Percentiles rank a stretch among this genome's conserved stretches.
Conservation (phyloP, 345 rosid species). For the Eucalyptus marginata region DNA sequence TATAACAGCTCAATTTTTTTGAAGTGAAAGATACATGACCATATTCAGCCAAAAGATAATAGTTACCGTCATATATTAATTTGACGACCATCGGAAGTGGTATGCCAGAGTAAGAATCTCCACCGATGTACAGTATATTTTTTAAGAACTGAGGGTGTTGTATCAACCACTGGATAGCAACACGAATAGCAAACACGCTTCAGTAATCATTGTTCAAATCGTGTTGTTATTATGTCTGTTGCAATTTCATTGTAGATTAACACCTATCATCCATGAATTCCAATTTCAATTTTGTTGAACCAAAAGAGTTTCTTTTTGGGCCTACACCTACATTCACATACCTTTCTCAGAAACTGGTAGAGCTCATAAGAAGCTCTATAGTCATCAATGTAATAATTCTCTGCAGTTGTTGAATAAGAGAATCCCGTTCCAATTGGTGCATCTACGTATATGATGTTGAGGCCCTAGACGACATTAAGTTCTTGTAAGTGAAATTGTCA, state of each 20-base stretch:
- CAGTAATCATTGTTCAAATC: background rate
- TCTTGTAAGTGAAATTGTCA: background rate
- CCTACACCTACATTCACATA: background rate
- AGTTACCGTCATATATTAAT: constrained; percentile 10
- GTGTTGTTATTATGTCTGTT: background rate
- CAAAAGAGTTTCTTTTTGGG: background rate
- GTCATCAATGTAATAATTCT: constrained; percentile 7
- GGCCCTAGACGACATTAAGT: background rate
- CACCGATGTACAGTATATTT: constrained; percentile 13
- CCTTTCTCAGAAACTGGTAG: constrained; percentile 13
- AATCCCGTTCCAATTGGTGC: constrained; percentile 21
- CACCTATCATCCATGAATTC: background rate
- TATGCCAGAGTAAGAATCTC: constrained; percentile 28
- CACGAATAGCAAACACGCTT: background rate
- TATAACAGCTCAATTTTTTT: background rate
- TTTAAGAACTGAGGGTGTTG: constrained; percentile 7
- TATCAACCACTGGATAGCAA: constrained; percentile 4
- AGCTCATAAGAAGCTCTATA: background rate
- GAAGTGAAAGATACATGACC: background rate
- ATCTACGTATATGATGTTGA: constrained; percentile 15
- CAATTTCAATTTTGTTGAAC: background rate
- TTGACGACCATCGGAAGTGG: constrained; percentile 16
- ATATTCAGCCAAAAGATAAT: too few species aligned
- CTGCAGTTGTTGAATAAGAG: constrained; percentile 18
- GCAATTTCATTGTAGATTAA: background rate